Evolutionary conservation across 768 basidiomycete genomes (phyloP).

Genomic region (Tricholoma furcatifolium): DNA sequence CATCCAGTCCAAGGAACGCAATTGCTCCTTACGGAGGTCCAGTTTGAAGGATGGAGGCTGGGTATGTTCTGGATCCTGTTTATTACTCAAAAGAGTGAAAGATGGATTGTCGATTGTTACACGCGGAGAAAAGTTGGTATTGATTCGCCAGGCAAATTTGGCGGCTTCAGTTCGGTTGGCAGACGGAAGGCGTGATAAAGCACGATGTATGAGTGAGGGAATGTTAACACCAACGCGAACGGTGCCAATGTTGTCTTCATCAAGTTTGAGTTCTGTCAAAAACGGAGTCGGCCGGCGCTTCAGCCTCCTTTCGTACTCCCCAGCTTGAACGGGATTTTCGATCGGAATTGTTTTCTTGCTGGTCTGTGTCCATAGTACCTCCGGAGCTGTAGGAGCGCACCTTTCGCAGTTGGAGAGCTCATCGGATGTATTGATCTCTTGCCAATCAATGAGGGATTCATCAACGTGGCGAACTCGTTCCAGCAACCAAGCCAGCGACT

Average conservation of each 20-base stretch:
- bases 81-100: conserved; percentile 78
- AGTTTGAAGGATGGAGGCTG: conserved; percentile 83
- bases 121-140: conserved; percentile 72
- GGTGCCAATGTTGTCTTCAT: conserved; percentile 59
- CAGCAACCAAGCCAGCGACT: conserved; percentile 80
- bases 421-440: conserved; percentile 43
- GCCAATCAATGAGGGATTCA: conserved; percentile 68
- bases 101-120: conserved; percentile 58
- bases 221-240: conserved; percentile 89
- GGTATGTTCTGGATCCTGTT: conserved; percentile 58
- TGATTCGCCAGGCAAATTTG: conserved; percentile 74
- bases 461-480: conserved; percentile 80
- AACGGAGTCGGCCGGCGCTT: conserved; percentile 87
- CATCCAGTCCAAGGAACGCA: conserved; percentile 94
- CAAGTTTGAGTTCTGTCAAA: conserved; percentile 76
- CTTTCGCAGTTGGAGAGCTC: conserved; percentile 62
- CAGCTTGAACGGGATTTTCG: conserved; percentile 85
- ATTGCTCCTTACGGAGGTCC: conserved; percentile 77
- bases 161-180: conserved; percentile 45
- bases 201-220: conserved; percentile 84
- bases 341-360: conserved; percentile 65
- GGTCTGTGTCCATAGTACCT: conserved; percentile 69
- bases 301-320: conserved; percentile 83
- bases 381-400: conserved; percentile 79
- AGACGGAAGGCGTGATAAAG: conserved; percentile 73